Evolutionary conservation across 78 protist genomes (phyloP).

Genomic region (Dictyostelium discoideum): DNA sequence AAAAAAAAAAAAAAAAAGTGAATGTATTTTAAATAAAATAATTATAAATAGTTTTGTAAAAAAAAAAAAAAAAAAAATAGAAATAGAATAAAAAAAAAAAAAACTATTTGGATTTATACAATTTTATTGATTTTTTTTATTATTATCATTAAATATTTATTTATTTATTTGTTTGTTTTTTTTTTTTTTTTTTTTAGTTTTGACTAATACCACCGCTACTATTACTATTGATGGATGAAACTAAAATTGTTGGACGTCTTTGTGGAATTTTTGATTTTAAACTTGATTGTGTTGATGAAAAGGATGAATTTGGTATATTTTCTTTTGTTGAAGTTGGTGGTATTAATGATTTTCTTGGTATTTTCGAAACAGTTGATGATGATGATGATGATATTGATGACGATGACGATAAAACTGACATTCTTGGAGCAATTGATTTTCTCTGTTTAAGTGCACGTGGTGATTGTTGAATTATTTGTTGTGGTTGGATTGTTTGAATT

Average conservation of each 20-base stretch:
- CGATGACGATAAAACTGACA: background rate
- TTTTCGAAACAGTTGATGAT: background rate
- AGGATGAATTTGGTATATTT: background rate
- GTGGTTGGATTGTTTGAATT: background rate
- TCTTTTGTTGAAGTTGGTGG: background rate
- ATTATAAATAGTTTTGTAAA: background rate
- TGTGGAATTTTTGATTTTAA: slow-evolving; percentile 3
- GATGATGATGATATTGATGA: background rate
- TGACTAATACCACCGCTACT: slow-evolving; percentile 4
- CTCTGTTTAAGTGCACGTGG: background rate
- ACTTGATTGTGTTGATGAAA: background rate
- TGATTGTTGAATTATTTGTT: background rate
- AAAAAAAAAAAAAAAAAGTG: background rate
- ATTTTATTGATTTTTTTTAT: too few species aligned
- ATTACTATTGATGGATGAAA: background rate
- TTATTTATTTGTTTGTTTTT: too few species aligned
- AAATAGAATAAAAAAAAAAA: too few species aligned
- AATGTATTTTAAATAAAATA: background rate
- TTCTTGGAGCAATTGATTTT: slow-evolving; percentile 8
- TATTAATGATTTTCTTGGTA: background rate
- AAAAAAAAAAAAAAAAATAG: background rate
- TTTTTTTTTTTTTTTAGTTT: background rate
- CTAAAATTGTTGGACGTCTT: slow-evolving; percentile 5
- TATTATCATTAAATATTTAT: too few species aligned
- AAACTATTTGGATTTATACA: too few species aligned